Evolutionary conservation across 192 early-diverging fungal genomes (phyloP).

Genomic region (Paraglomus occultum): DNA sequence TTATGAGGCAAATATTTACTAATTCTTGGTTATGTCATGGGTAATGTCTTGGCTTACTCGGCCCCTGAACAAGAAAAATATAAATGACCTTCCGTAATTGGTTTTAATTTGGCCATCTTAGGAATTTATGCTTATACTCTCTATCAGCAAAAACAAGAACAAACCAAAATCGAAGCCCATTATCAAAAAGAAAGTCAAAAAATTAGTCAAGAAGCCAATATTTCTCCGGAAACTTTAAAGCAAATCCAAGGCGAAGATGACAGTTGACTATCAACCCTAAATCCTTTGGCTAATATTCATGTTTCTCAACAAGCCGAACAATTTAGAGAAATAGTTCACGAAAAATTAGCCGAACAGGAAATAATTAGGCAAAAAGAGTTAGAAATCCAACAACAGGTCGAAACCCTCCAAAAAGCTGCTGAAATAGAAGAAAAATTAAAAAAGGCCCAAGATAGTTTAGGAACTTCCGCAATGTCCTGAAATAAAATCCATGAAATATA

Average conservation of each 20-base stretch:
- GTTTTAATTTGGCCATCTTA: neutral
- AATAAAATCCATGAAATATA: neutral
- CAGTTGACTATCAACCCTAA: too few relatives aligned
- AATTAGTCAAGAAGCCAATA: neutral
- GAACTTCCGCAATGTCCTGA: neutral
- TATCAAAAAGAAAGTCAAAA: neutral
- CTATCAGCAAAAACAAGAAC: neutral
- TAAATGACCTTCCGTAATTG: neutral
- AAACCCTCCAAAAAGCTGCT: neutral
- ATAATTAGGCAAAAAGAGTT: neutral
- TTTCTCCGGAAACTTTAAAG: neutral
- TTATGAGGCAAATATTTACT: neutral
- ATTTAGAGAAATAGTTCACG: neutral
- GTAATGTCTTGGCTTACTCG: slow-evolving; percentile 1
- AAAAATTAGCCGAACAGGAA: neutral
- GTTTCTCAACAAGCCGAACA: neutral
- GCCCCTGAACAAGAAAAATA: neutral
- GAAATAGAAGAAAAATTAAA: neutral
- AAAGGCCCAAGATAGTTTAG: neutral
- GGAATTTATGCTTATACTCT: slow-evolving; percentile 6
- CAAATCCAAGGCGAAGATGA: neutral
- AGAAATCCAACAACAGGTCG: neutral
- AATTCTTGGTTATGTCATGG: slow-evolving; percentile 5
- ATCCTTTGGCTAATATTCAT: neutral
- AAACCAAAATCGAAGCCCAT: too few relatives aligned